phyloP scores from a whole-genome alignment of 1,139 yeast genomes.

The Taphrina pruni region DNA sequence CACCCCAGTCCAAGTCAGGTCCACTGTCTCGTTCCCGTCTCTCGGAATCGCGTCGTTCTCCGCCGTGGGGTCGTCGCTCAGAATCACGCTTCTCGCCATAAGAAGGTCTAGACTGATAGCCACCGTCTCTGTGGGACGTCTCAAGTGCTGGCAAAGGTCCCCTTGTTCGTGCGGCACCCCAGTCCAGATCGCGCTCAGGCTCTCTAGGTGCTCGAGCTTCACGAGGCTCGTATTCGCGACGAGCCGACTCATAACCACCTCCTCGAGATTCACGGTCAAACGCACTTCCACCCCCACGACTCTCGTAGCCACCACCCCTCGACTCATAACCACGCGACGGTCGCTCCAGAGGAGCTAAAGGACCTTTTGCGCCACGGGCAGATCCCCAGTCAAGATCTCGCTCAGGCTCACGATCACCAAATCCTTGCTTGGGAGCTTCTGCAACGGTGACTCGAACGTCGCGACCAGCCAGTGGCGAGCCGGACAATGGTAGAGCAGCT shows the following conservation, averaged over 20 bases:
- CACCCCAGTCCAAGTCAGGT: slow-evolving; percentile 41
- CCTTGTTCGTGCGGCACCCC: slow-evolving; percentile 45
- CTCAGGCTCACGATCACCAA: slow-evolving; percentile 46
- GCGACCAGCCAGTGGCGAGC: slow-evolving; percentile 72
- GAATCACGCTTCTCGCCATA: slow-evolving; percentile 24
- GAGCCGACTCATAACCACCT: slow-evolving; percentile 33
- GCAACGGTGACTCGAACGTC: slow-evolving; percentile 86
- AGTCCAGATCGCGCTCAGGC: slow-evolving; percentile 49
- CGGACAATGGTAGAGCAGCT: slow-evolving; percentile 69
- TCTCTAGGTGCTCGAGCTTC: slow-evolving; percentile 43
- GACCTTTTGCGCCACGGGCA: slow-evolving; percentile 49
- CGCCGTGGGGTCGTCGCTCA: slow-evolving; percentile 29
- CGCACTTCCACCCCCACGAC: slow-evolving; percentile 20
- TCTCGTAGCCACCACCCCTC: slow-evolving; percentile 29
- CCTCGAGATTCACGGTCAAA: slow-evolving; percentile 14
- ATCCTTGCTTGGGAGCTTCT: slow-evolving; percentile 65
- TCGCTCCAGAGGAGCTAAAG: slow-evolving; percentile 49
- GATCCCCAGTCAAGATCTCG: slow-evolving; percentile 49
- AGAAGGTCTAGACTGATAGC: slow-evolving; percentile 26
- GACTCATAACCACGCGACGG: slow-evolving; percentile 35
- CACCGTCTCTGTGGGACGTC: slow-evolving; percentile 37
- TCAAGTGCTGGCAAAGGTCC: slow-evolving; percentile 51
- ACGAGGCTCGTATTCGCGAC: slow-evolving; percentile 26
- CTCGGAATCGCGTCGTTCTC: slow-evolving; percentile 27
- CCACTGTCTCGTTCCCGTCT: slow-evolving; percentile 36